Evolutionary conservation across 2,329 filamentous ascomycete genomes (phyloP), one percentile per base, ranked within the genome.

Genomic region (Neonectria magnoliae): DNA sequence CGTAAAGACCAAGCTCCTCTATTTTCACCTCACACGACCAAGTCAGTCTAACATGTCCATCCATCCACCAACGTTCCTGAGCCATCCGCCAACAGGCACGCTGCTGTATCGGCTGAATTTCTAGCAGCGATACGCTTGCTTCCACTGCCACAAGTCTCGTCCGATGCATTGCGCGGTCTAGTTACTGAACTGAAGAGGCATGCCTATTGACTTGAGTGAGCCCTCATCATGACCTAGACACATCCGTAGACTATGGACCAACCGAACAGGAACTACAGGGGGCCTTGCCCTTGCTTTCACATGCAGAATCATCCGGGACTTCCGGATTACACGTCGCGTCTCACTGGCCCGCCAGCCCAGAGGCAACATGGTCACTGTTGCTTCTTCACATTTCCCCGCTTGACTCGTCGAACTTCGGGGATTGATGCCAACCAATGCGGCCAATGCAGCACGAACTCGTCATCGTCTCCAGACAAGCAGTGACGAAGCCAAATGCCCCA

Each of bases 401-500:
- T 73, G 13, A 75, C 66, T 3, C 78, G 76, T 6, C 82, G 76
- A 1, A 88, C 81, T 62, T 83, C 80, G 1, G 85, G 85, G 36
- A 87, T 76, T 2, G 81, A 87, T 7, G 82, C 85, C 71, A 88
- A 83, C 14, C 88, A 69, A 25, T 85, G 87, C 2, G 90, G 87
- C 93, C 93, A 97, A 56, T 86, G 73, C 60, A 96, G 80, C 71
- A 86, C 83, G 74, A 89, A 96, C 74, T 94, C 88, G 45, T 91
- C 87, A 73, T 93, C 91, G 50, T 85, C 85, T 4, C 89, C 88
- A 66, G 94, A 92, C 54, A 96, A 81, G 71, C 92, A 93, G 67
- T 91, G 89, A 44, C 92, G 87, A 18, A 96, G 84, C 90, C 92
- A 95, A 27, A 94, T 89, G 4, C 92, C 91, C 93, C 93, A 97